phyloP scores from a whole-genome alignment of 2,329 filamentous ascomycete genomes.

The Exophiala sp. region DNA sequence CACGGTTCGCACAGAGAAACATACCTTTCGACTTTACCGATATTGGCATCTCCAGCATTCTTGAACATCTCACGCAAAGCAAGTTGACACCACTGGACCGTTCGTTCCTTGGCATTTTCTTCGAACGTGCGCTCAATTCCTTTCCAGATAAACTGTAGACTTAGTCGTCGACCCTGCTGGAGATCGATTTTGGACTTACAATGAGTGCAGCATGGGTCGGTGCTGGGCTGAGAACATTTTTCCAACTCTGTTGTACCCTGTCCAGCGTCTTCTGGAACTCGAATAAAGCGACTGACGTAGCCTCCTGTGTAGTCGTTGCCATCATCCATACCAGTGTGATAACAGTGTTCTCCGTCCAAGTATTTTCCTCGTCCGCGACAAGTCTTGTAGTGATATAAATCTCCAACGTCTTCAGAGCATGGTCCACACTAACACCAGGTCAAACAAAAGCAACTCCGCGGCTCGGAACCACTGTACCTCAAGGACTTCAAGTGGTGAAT shows the following conservation, averaged over 20 bases:
- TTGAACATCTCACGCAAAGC: constrained; percentile 66
- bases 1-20: constrained; percentile 30
- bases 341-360: constrained; percentile 67
- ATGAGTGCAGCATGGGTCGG: constrained; percentile 53
- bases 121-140: constrained; percentile 60
- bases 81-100: constrained; percentile 68
- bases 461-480: constrained; percentile 47
- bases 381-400: constrained; percentile 61
- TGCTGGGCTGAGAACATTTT: constrained; percentile 52
- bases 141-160: constrained; percentile 72
- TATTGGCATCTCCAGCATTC: constrained; percentile 62
- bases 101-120: constrained; percentile 51
- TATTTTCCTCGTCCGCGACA: constrained; percentile 45
- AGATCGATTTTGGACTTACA: constrained; percentile 30
- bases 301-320: neutral
- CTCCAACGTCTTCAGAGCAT: constrained; percentile 54
- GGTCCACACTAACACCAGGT: constrained; percentile 31
- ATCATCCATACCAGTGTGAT: constrained; percentile 67
- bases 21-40: constrained; percentile 63
- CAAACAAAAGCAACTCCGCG: constrained; percentile 17
- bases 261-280: constrained; percentile 44
- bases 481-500: constrained; percentile 62
- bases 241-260: constrained; percentile 45
- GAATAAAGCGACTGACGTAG: neutral
- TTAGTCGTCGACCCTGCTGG: constrained; percentile 8